phyloP scores from a whole-genome alignment of 208 protist genomes.

The Leishmania aethiopica region DNA sequence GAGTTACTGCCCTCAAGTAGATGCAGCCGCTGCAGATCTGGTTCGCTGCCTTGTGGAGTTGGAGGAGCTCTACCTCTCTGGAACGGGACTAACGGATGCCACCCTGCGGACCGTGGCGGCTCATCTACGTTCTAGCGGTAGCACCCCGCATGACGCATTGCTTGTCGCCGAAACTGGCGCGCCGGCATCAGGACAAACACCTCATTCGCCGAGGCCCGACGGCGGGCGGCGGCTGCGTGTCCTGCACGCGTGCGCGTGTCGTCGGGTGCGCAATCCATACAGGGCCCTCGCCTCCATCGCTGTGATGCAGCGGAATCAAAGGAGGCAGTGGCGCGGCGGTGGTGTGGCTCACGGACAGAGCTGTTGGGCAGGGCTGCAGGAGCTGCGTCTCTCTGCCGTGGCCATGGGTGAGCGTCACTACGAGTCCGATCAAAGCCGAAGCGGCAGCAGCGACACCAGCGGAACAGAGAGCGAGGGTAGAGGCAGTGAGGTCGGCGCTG shows the following conservation, averaged over 20 bases:
- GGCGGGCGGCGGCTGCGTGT: constrained; percentile 1
- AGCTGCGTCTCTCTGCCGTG: constrained; percentile 6
- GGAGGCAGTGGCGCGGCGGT: not conserved
- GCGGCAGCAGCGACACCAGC: not conserved
- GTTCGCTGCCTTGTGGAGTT: not conserved
- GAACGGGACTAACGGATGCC: constrained; percentile 11
- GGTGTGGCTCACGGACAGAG: not conserved
- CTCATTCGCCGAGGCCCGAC: not conserved
- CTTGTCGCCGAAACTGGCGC: not conserved
- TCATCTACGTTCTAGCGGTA: not conserved
- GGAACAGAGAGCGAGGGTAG: not conserved
- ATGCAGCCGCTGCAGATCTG: constrained; percentile 8
- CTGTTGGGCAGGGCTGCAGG: constrained; percentile 3
- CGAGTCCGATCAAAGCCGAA: not conserved
- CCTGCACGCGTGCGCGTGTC: constrained; percentile 12
- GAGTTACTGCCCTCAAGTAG: constrained; percentile 5
- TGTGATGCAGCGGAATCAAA: not conserved
- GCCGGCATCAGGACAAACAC: not conserved
- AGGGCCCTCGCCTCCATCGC: not conserved
- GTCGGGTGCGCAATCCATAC: constrained; percentile 6
- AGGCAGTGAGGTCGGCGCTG: not conserved
- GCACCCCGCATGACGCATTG: not conserved
- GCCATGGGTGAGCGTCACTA: not conserved
- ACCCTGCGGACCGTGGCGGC: constrained; percentile 2
- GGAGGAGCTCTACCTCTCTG: constrained; percentile 23